Conservation (phyloP, 192 early-diverging fungal genomes). For the Glomus cerebriforme region DNA sequence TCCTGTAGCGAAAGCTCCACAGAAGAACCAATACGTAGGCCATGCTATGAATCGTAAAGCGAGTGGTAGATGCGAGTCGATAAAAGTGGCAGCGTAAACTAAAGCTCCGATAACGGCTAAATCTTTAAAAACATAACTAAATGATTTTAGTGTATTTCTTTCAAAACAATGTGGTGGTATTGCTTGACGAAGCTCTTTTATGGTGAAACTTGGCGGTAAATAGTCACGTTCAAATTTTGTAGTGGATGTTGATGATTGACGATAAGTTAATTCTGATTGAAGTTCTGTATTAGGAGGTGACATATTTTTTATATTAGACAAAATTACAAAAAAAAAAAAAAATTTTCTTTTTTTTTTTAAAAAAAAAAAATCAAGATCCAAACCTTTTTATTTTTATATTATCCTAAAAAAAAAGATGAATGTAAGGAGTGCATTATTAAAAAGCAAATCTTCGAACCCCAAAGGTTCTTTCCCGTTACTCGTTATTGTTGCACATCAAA, state of each 20-base stretch:
- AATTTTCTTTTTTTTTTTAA: background rate
- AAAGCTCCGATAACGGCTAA: slow-evolving; percentile 65
- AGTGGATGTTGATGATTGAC: background rate
- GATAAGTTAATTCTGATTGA: background rate
- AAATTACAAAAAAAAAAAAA: background rate
- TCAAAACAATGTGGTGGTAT: slow-evolving; percentile 94
- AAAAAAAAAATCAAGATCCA: too few relatives aligned
- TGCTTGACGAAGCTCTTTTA: slow-evolving; percentile 89
- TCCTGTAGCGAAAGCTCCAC: slow-evolving; percentile 86
- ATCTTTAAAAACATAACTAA: slow-evolving; percentile 81
- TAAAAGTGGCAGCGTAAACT: slow-evolving; percentile 68
- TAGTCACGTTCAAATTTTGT: slow-evolving; percentile 48
- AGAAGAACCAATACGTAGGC: slow-evolving; percentile 79
- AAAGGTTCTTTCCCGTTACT: too few relatives aligned
- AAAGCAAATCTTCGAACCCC: too few relatives aligned
- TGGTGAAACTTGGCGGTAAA: slow-evolving; percentile 71
- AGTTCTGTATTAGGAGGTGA: background rate
- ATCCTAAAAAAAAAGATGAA: too few relatives aligned
- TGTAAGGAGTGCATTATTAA: too few relatives aligned
- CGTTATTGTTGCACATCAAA: too few relatives aligned
- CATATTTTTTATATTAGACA: background rate
- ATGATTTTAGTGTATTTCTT: slow-evolving; percentile 76
- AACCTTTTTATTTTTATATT: too few relatives aligned
- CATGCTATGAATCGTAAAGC: slow-evolving; percentile 63
- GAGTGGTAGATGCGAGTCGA: slow-evolving; percentile 54